Percentiles rank a stretch among this genome's conserved stretches.
These are phyloP conservation scores for Whalleya microplaca DNA, from an alignment of 2,329 filamentous ascomycete species.

Conservation along the genomic window DNA sequence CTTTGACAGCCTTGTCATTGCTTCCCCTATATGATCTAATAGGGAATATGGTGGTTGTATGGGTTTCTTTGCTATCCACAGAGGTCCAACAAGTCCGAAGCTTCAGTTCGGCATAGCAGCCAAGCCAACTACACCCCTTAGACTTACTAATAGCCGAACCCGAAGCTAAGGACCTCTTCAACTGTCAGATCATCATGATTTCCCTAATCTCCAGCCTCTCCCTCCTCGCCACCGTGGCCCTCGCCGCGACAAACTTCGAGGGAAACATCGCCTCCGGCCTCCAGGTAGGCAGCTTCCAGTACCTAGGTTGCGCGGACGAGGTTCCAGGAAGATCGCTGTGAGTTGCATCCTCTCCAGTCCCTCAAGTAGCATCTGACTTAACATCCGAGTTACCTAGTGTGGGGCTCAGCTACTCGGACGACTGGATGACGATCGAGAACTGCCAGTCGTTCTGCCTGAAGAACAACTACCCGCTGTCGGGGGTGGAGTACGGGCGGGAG, in stretches of 20 bases:
- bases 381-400: too few species aligned
- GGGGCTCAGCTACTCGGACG: constrained; percentile 15
- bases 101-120: neutral
- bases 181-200: neutral
- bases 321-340: constrained; percentile 22
- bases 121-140: neutral
- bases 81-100: constrained; percentile 4
- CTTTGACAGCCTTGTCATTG: constrained; percentile 7
- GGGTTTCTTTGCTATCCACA: neutral
- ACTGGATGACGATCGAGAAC: constrained; percentile 24
- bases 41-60: neutral
- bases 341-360: too few species aligned
- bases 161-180: constrained; percentile 1
- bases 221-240: neutral
- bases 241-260: constrained; percentile 8
- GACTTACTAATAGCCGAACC: neutral
- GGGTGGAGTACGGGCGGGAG: constrained; percentile 25
- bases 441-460: constrained; percentile 23
- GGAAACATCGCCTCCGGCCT: constrained; percentile 4
- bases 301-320: constrained; percentile 23
- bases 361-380: too few species aligned
- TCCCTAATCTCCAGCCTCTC: constrained; percentile 1
- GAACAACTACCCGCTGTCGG: constrained; percentile 19
- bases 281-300: constrained; percentile 14
- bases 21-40: constrained; percentile 3